Conservation (phyloP, 2,329 filamentous ascomycete species). For the Colletotrichum agaves region DNA sequence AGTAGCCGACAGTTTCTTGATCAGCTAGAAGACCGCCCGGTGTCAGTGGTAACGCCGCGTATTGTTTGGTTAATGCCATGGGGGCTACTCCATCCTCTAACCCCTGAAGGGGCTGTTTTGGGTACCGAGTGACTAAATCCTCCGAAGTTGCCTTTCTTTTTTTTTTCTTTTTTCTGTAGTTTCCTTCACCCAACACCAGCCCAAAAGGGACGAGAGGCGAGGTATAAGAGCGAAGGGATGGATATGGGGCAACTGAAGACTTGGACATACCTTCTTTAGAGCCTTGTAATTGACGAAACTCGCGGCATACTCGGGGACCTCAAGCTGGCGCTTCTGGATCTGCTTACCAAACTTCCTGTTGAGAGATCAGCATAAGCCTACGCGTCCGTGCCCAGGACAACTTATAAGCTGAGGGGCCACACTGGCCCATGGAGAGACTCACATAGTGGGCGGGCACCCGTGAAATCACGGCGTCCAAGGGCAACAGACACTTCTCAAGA, state of each 20-base stretch:
- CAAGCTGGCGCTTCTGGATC: conserved; percentile 98
- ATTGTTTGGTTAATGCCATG: conserved; percentile 35
- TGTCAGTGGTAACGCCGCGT: conserved; percentile 45
- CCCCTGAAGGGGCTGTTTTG: conserved; percentile 28
- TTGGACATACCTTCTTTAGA: conserved; percentile 85
- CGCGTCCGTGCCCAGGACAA: not conserved
- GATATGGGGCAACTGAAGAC: conserved; percentile 16
- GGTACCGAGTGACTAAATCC: conserved; percentile 31
- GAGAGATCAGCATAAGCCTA: conserved; percentile 16
- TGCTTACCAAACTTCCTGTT: conserved; percentile 99
- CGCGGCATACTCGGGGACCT: conserved; percentile 98
- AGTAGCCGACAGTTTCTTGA: conserved; percentile 96
- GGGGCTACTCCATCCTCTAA: conserved; percentile 30
- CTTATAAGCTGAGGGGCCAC: not conserved
- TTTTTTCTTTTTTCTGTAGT: conserved; percentile 12
- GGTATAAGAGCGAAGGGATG: conserved; percentile 1
- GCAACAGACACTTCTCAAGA: not conserved
- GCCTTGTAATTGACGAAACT: conserved; percentile 99
- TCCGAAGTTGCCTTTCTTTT: not conserved
- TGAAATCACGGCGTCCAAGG: conserved; percentile 28
- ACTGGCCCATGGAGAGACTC: conserved; percentile 3
- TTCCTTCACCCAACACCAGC: not conserved
- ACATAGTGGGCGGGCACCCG: conserved; percentile 32
- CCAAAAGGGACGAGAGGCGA: conserved; percentile 14
- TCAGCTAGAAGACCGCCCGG: conserved; percentile 72